phyloP scores from a whole-genome alignment of 2,329 filamentous ascomycete genomes.

The Nemania bipapillata region DNA sequence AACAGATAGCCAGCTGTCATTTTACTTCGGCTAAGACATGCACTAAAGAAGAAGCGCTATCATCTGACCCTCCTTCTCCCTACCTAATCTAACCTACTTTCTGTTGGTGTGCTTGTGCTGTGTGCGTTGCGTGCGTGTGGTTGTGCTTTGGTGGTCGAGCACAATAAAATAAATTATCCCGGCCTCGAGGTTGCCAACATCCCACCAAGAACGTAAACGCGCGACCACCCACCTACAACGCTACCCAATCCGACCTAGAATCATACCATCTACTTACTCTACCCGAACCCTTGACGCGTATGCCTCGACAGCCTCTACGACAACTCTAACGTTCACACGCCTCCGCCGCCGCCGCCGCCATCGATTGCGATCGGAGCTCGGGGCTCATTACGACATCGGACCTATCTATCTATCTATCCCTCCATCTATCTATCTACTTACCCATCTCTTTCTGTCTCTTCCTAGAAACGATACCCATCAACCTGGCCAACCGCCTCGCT shows the following conservation, averaged over 20 bases:
- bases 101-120: background rate
- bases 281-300: constrained; percentile 11
- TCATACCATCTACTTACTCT: constrained; percentile 5
- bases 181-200: constrained; percentile 12
- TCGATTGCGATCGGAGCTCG: constrained; percentile 20
- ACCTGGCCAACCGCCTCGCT: constrained; percentile 51
- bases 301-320: constrained; percentile 3
- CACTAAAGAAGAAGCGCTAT: constrained; percentile 10
- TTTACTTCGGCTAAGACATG: constrained; percentile 13
- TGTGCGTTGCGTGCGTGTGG: too few species aligned
- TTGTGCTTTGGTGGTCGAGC: background rate
- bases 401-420: too few species aligned
- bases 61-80: constrained; percentile 9
- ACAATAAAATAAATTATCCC: constrained; percentile 3
- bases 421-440: too few species aligned
- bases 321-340: background rate
- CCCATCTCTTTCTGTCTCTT: background rate
- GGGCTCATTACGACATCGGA: constrained; percentile 4
- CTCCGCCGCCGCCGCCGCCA: background rate
- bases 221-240: constrained; percentile 16
- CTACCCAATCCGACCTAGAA: constrained; percentile 10
- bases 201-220: constrained; percentile 15
- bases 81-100: background rate
- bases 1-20: constrained; percentile 8
- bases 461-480: constrained; percentile 19